A percentile compares a stretch with the other conserved stretches of the same genome.
phyloP scores from a whole-genome alignment of 768 basidiomycete genomes.

The Tephrocybe rancida region DNA sequence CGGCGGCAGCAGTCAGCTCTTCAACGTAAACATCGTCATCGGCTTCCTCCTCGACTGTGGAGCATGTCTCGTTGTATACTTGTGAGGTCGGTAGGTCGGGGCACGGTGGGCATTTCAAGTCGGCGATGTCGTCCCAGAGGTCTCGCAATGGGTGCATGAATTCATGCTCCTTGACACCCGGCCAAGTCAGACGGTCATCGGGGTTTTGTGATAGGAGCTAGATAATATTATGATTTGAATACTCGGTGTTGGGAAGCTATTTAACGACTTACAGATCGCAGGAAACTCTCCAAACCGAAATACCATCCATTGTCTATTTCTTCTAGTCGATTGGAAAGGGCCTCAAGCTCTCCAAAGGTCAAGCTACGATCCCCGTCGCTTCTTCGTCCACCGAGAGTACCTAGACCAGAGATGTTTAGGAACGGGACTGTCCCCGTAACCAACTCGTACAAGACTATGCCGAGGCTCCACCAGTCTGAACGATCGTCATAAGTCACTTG shows the following conservation, averaged over 20 bases:
- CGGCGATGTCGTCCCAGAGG: conserved; percentile 33
- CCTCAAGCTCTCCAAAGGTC: conserved; percentile 24
- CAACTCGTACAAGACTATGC: conserved; percentile 32
- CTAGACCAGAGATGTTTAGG: background rate
- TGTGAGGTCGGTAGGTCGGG: conserved; percentile 20
- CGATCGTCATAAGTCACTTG: conserved; percentile 31
- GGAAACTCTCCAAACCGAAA: conserved; percentile 19
- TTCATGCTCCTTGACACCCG: conserved; percentile 25
- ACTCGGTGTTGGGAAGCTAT: background rate
- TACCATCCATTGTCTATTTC: conserved; percentile 4
- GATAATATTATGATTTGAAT: background rate
- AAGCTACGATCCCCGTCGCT: conserved; percentile 23
- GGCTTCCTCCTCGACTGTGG: conserved; percentile 1
- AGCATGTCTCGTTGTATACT: conserved; percentile 11
- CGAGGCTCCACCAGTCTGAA: conserved; percentile 41
- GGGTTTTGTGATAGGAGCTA: conserved; percentile 30
- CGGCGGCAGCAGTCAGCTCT: background rate
- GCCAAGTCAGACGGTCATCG: conserved; percentile 27
- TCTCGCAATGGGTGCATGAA: conserved; percentile 28
- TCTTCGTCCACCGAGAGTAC: conserved; percentile 5
- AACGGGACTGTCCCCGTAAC: conserved; percentile 29
- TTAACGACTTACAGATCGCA: conserved; percentile 24
- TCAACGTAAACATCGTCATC: no score
- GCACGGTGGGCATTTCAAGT: conserved; percentile 30
- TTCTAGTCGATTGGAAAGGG: conserved; percentile 9